Evolutionary conservation across 2,329 filamentous ascomycete species (phyloP), one percentile per base, ranked within the genome.

Genomic region (Coniella lustricola): DNA sequence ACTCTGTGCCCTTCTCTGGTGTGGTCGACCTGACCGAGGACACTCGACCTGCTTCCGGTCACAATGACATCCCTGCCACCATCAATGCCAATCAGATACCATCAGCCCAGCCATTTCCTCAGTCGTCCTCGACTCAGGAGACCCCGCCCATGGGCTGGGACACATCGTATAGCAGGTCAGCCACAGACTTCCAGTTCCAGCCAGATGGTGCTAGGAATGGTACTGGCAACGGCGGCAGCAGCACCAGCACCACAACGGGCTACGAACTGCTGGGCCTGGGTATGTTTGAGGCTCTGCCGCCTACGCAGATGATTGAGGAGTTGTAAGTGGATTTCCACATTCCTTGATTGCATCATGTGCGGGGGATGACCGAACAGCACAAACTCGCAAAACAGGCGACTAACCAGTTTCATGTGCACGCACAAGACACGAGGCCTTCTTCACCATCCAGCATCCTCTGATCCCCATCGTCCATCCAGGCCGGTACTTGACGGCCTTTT

Each of bases 231-330:
- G n/a, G n/a, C n/a, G n/a, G n/a, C 31, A 39, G 43, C 43, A 46
- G 16, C n/a, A 21, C 39, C 12, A 46, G 43, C 1, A 47, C 46
- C 16, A 35, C 50, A 14, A 33, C 50, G 3, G 37, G 74, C 7
- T 81, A 80, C 74, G 80, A 90, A 60, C 75, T 96, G 67, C 83
- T 95, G 50, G 81, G 81, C 10, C 68, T 95, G 31, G 90, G 90
- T 12, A 69, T 94, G 55, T 86, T 90, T 46, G 91, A 96, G 63
- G 76, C 87, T 14, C 67, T 95, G 13, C 91, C 91, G 0, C 78
- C 83, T 2, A 79, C 83, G 53, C 83, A 93, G 53, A 76, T 91
- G 43, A 84, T 93, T 58, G 84, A 95, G 61, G 87, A 93, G 53
- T 67, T 96, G 86, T 91, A 75, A 62, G 76, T 66, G 10, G 9